These are phyloP conservation scores for Acmispon strigosus DNA, from an alignment of 306 rosid genomes.

Conservation along the genomic window DNA sequence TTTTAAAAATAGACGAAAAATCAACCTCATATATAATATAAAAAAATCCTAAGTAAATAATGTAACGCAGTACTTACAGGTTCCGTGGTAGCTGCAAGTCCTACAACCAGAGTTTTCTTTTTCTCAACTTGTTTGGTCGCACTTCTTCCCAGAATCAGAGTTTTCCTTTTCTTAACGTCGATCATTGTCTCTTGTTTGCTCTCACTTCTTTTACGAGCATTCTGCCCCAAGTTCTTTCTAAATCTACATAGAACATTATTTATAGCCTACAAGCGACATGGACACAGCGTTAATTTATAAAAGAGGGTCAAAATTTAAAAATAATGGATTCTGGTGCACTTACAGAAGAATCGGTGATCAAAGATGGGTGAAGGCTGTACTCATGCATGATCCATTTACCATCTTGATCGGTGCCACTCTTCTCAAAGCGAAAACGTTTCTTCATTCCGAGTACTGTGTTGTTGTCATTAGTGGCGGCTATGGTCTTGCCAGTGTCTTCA, in stretches of 20 bases:
- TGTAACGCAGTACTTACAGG: too few species aligned
- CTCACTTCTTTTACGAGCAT: neutral
- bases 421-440: slow-evolving; percentile 10
- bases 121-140: too few species aligned
- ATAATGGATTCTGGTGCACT: neutral
- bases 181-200: too few species aligned
- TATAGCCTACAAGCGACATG: neutral
- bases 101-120: too few species aligned
- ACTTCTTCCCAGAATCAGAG: too few species aligned
- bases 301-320: too few species aligned
- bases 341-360: neutral
- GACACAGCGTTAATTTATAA: neutral
- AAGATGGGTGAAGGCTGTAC: neutral
- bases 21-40: too few species aligned
- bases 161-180: too few species aligned
- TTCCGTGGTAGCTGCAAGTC: too few species aligned
- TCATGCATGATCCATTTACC: slow-evolving; percentile 17
- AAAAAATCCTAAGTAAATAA: too few species aligned
- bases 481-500: neutral
- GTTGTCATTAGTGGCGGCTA: neutral
- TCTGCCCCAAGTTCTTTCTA: neutral
- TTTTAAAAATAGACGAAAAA: too few species aligned
- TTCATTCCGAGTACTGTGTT: neutral
- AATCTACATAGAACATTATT: neutral
- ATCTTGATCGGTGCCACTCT: neutral